phyloP scores from a whole-genome alignment of 2,329 filamentous ascomycete species.

The Stylonectria norvegica region DNA sequence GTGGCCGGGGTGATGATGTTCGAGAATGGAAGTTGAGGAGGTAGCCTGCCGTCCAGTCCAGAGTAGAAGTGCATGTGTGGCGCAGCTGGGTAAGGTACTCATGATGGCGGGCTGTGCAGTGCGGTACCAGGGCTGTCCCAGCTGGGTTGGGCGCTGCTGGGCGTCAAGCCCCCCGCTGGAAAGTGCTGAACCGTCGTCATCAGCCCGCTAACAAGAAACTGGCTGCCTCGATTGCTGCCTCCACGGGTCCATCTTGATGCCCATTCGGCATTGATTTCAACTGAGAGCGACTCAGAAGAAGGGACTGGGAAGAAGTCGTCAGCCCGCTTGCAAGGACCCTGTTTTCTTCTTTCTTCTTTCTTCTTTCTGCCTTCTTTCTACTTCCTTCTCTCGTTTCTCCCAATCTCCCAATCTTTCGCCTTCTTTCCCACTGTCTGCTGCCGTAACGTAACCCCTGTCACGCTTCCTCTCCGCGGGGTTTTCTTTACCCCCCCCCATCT shows the following conservation, averaged over 20 bases:
- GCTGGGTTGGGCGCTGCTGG: too few species aligned
- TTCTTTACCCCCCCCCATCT: slow-evolving; percentile 1
- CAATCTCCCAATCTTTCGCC: neutral
- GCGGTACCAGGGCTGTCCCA: too few species aligned
- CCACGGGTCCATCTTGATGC: slow-evolving; percentile 11
- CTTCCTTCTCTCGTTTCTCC: neutral
- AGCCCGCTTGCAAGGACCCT: slow-evolving; percentile 2
- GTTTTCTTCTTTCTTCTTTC: slow-evolving; percentile 2
- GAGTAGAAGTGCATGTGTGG: too few species aligned
- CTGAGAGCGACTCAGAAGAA: slow-evolving; percentile 8
- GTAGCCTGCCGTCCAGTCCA: too few species aligned
- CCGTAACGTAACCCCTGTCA: neutral
- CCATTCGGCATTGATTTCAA: slow-evolving; percentile 2
- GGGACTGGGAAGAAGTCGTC: too few species aligned
- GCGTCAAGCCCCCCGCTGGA: too few species aligned
- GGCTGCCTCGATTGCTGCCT: slow-evolving; percentile 12
- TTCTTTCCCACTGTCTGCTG: neutral
- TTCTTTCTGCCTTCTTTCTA: neutral
- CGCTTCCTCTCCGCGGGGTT: neutral
- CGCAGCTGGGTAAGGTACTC: too few species aligned
- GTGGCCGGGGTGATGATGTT: too few species aligned
- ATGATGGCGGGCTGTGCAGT: too few species aligned
- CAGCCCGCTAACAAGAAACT: slow-evolving; percentile 10
- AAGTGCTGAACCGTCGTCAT: too few species aligned
- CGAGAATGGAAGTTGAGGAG: too few species aligned